A percentile compares a stretch with the other conserved stretches of the same genome.
These are phyloP conservation scores for Eucalyptus urophylla DNA, from an alignment of 345 rosid genomes.

Conservation along the genomic window DNA sequence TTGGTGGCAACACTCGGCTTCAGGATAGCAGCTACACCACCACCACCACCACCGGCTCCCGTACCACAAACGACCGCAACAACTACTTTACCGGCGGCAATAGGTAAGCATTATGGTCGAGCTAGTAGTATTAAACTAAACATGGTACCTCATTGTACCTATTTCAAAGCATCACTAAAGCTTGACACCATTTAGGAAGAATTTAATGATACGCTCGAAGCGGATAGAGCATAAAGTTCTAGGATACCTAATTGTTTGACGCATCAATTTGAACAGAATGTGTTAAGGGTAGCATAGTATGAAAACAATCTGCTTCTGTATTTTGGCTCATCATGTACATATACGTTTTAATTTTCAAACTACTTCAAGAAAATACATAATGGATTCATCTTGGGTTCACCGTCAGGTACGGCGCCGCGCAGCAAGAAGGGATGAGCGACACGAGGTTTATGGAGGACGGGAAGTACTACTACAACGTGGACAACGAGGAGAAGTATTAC, in stretches of 20 bases:
- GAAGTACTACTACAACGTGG: constrained; percentile 11
- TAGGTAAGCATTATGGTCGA: background rate
- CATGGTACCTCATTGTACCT: background rate
- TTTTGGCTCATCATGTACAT: background rate
- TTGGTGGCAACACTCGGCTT: background rate
- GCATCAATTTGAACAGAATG: background rate
- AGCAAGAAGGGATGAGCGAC: constrained; percentile 36
- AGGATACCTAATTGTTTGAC: background rate
- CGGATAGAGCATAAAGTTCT: background rate
- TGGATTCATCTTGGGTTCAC: background rate
- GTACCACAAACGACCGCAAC: background rate
- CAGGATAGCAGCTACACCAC: constrained; percentile 4
- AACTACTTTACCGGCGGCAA: background rate
- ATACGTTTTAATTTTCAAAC: background rate
- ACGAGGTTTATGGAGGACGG: constrained; percentile 33
- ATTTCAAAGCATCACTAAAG: background rate
- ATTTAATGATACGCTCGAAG: background rate
- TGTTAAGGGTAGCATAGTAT: background rate
- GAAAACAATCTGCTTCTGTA: background rate
- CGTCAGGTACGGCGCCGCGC: constrained; percentile 1
- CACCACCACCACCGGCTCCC: background rate
- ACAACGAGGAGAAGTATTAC: constrained; percentile 5
- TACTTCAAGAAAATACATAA: background rate
- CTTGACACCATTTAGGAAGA: background rate
- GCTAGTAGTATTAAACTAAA: background rate